Percentiles rank a stretch among this genome's conserved stretches.
These are phyloP conservation scores for Gyromitra esculenta DNA, from an alignment of 2,329 filamentous ascomycete genomes.

Conservation along the genomic window DNA sequence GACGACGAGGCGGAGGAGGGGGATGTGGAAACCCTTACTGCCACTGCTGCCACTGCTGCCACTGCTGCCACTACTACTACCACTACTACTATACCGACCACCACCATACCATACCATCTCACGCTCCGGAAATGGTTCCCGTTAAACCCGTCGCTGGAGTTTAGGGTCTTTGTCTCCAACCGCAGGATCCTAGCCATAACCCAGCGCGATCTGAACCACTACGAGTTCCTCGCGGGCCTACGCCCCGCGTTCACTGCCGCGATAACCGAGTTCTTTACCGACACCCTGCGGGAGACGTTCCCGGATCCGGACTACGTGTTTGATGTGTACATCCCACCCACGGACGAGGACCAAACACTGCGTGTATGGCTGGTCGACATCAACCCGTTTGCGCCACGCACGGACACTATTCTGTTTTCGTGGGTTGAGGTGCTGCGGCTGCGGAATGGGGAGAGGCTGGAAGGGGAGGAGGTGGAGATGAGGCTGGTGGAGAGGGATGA, in stretches of 20 bases:
- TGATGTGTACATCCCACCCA: constrained; percentile 86
- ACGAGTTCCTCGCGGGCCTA: constrained; percentile 77
- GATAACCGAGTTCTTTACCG: constrained; percentile 80
- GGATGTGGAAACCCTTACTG: background rate
- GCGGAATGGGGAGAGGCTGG: constrained; percentile 65
- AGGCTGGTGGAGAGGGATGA: constrained; percentile 84
- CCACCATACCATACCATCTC: constrained; percentile 74
- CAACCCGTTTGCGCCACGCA: constrained; percentile 91
- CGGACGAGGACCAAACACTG: constrained; percentile 63
- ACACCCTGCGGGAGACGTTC: constrained; percentile 78
- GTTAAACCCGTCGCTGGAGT: constrained; percentile 90
- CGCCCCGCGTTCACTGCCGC: constrained; percentile 72
- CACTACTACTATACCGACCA: no score
- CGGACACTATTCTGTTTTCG: constrained; percentile 86
- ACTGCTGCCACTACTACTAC: no score
- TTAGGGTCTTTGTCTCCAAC: constrained; percentile 91
- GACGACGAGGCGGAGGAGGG: constrained; percentile 25
- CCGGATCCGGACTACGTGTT: constrained; percentile 86
- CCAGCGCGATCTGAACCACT: constrained; percentile 90
- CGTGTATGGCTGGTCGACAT: constrained; percentile 89
- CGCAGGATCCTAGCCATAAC: constrained; percentile 81
- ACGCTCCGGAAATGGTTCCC: constrained; percentile 88
- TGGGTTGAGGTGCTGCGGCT: constrained; percentile 87
- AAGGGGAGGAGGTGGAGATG: constrained; percentile 76
- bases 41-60: no score